These are phyloP conservation scores for Erythrophleum ivorense DNA, from an alignment of 331 rosid species.

Conservation along the genomic window DNA sequence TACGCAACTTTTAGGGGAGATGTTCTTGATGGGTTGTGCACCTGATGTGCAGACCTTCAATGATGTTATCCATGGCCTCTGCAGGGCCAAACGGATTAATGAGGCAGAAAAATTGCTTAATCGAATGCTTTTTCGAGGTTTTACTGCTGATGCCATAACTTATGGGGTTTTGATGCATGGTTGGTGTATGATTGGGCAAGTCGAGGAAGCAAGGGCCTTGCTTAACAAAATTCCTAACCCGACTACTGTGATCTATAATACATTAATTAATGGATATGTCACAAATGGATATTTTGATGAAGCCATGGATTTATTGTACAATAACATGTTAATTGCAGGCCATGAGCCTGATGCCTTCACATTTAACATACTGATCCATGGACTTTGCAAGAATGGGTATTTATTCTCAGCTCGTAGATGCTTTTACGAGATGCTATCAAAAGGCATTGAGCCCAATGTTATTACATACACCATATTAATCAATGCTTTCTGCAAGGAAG, in stretches of 20 bases:
- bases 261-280: conserved; percentile 83
- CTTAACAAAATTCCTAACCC: conserved; percentile 66
- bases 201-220: conserved; percentile 78
- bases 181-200: conserved; percentile 64
- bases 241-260: conserved; percentile 66
- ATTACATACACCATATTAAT: conserved; percentile 81
- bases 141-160: conserved; percentile 65
- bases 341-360: conserved; percentile 78
- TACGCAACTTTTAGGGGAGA: conserved; percentile 74
- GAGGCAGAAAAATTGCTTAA: conserved; percentile 86
- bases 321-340: conserved; percentile 60
- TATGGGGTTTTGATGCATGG: conserved; percentile 83
- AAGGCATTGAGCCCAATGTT: conserved; percentile 80
- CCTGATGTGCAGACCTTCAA: conserved; percentile 92
- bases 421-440: conserved; percentile 60
- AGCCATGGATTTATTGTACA: conserved; percentile 62
- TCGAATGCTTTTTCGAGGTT: conserved; percentile 78
- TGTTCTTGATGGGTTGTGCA: conserved; percentile 88
- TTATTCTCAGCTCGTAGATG: conserved; percentile 67
- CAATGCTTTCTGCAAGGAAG: conserved; percentile 75
- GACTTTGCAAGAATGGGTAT: conserved; percentile 79
- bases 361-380: conserved; percentile 75
- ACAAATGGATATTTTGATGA: conserved; percentile 68
- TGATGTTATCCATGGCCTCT: conserved; percentile 79
- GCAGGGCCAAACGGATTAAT: conserved; percentile 61